A percentile compares a stretch with the other conserved stretches of the same genome.
phyloP scores from a whole-genome alignment of 306 rosid genomes.

The Quercus bicolor region DNA sequence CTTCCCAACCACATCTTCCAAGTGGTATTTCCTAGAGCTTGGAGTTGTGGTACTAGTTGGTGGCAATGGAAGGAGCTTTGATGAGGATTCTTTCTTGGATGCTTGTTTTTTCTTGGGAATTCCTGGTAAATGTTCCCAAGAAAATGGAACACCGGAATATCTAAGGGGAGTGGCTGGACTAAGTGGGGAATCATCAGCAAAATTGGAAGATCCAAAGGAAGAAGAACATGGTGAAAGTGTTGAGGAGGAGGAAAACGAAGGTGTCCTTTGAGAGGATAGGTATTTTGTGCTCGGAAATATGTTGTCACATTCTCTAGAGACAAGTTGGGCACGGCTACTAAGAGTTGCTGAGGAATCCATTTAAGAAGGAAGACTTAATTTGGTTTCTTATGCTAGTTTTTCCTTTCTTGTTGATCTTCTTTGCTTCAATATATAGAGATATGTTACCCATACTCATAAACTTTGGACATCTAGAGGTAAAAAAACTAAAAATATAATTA shows the following conservation, averaged over 20 bases:
- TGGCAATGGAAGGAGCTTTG: conserved; percentile 57
- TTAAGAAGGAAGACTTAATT: conserved; percentile 11
- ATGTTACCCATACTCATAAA: background rate
- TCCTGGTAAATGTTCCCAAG: conserved; percentile 96
- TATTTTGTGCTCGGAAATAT: conserved; percentile 19
- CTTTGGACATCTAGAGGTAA: background rate
- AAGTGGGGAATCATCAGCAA: conserved; percentile 40
- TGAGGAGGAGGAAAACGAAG: conserved; percentile 56
- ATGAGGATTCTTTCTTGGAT: conserved; percentile 38
- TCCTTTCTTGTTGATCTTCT: background rate
- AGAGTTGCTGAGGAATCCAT: conserved; percentile 49
- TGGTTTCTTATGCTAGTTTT: conserved; percentile 2
- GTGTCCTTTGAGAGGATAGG: conserved; percentile 41
- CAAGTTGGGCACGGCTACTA: conserved; percentile 16
- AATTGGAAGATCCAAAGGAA: conserved; percentile 38
- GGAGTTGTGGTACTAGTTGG: conserved; percentile 42
- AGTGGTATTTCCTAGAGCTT: conserved; percentile 30
- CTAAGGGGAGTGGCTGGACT: conserved; percentile 47
- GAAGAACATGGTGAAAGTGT: conserved; percentile 38
- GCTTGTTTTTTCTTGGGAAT: conserved; percentile 75
- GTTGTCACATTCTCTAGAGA: conserved; percentile 32
- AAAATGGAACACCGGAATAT: conserved; percentile 84
- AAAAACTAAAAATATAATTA: background rate
- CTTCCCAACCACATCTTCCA: conserved; percentile 31
- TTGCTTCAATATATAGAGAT: conserved; percentile 12